A percentile compares a stretch with the other conserved stretches of the same genome.
Conservation (phyloP, 306 rosid species). For the Pyrus pyrifolia region DNA sequence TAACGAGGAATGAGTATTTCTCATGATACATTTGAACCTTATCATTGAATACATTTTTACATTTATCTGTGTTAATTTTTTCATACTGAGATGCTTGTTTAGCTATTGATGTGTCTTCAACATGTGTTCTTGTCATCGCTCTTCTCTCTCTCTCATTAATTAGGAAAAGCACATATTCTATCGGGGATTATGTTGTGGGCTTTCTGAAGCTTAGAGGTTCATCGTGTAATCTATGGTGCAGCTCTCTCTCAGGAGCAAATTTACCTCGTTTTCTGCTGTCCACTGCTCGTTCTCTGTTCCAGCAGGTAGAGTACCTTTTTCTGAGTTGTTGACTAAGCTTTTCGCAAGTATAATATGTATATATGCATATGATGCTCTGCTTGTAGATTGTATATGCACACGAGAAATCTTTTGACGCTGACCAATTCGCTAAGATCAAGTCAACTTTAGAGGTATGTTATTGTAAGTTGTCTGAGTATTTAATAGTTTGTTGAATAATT, state of each 20-base stretch:
- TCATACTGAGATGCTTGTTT: background rate
- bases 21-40: background rate
- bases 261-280: slow-evolving; percentile 47
- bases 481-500: background rate
- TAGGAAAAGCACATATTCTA: slow-evolving; percentile 45
- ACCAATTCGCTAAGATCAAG: slow-evolving; percentile 42
- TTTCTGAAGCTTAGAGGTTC: slow-evolving; percentile 58
- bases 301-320: slow-evolving; percentile 49
- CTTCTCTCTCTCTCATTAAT: slow-evolving; percentile 7
- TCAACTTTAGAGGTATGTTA: slow-evolving; percentile 21
- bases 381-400: slow-evolving; percentile 73
- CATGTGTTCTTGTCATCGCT: background rate
- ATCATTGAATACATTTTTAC: background rate
- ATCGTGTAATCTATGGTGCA: slow-evolving; percentile 55
- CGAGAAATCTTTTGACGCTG: slow-evolving; percentile 54
- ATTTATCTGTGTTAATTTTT: background rate
- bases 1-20: background rate
- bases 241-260: slow-evolving; percentile 38
- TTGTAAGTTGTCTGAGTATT: background rate
- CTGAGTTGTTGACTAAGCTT: background rate
- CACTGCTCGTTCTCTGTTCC: slow-evolving; percentile 63
- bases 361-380: background rate
- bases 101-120: background rate
- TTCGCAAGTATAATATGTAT: background rate
- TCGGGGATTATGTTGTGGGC: slow-evolving; percentile 44